phyloP scores from a whole-genome alignment of 2,329 filamentous ascomycete genomes.

The Xylariaceae sp. region DNA sequence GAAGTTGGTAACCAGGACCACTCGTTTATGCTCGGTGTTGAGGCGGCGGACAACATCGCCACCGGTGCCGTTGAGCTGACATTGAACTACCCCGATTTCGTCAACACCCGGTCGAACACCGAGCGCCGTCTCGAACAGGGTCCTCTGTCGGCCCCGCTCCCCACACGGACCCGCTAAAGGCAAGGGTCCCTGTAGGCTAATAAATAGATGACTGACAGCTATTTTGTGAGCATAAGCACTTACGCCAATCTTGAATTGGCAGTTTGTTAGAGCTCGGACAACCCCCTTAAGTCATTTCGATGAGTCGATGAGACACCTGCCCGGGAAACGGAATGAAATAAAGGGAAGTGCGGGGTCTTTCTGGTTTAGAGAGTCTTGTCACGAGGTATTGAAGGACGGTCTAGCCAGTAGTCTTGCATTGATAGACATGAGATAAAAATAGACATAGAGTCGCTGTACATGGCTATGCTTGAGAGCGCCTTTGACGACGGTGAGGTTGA shows the following conservation, averaged over 20 bases:
- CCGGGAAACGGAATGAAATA: conserved; percentile 16
- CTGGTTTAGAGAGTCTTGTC: conserved; percentile 22
- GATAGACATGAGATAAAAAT: conserved; percentile 19
- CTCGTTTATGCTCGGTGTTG: conserved; percentile 94
- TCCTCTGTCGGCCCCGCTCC: conserved; percentile 32
- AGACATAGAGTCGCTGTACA: conserved; percentile 19
- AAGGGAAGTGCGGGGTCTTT: conserved; percentile 20
- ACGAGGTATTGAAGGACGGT: conserved; percentile 9
- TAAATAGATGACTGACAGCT: conserved; percentile 10
- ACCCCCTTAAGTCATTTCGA: conserved; percentile 7
- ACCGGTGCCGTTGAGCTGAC: conserved; percentile 87
- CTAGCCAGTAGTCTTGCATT: conserved; percentile 7
- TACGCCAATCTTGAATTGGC: conserved; percentile 5
- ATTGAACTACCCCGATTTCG: conserved; percentile 94
- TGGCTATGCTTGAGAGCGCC: not conserved
- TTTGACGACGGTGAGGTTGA: not conserved
- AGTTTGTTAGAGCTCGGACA: conserved; percentile 12
- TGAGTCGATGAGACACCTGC: conserved; percentile 22
- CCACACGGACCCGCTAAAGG: conserved; percentile 26
- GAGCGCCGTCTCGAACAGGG: conserved; percentile 56
- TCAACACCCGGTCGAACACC: conserved; percentile 69
- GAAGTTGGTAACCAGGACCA: conserved; percentile 95
- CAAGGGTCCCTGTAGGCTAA: not conserved
- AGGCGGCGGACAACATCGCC: conserved; percentile 85
- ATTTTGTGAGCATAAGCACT: conserved; percentile 11